phyloP scores from a whole-genome alignment of 768 basidiomycete genomes.

The Steccherinum ochraceum region DNA sequence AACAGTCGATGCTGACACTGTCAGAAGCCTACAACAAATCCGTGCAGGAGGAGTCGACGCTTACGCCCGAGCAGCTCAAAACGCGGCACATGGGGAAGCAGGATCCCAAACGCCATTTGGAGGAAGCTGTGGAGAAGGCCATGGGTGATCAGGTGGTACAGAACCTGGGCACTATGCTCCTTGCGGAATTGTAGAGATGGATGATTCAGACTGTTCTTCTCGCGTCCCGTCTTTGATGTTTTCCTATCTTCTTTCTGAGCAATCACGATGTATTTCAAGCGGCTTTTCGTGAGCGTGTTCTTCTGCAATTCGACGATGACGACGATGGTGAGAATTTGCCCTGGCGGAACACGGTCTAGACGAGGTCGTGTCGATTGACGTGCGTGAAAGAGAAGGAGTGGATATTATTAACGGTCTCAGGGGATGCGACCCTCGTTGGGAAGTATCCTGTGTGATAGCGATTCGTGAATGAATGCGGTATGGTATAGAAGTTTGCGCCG shows the following conservation, averaged over 20 bases:
- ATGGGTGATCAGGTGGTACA: slow-evolving; percentile 98
- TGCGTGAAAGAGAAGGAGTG: neutral
- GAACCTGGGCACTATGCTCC: slow-evolving; percentile 89
- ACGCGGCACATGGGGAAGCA: slow-evolving; percentile 97
- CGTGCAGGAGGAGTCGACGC: slow-evolving; percentile 95
- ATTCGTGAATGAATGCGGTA: too few relatives aligned
- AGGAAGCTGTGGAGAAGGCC: slow-evolving; percentile 95
- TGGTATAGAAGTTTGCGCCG: too few relatives aligned
- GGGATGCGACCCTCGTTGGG: too few relatives aligned
- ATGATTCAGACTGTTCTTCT: neutral
- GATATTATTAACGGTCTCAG: neutral
- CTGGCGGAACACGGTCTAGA: neutral
- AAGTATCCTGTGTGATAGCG: too few relatives aligned
- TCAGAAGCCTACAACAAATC: slow-evolving; percentile 97
- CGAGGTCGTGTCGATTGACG: neutral
- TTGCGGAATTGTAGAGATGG: slow-evolving; percentile 71
- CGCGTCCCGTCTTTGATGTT: neutral
- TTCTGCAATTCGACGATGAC: neutral
- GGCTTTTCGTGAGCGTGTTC: neutral
- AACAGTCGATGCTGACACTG: slow-evolving; percentile 87
- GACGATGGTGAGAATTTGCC: neutral
- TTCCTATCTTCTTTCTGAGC: neutral
- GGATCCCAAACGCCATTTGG: slow-evolving; percentile 96
- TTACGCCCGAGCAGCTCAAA: slow-evolving; percentile 89
- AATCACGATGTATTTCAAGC: neutral